Evolutionary conservation across 192 early-diverging fungal genomes (phyloP).

Genomic region (Backusella tuberculispora): DNA sequence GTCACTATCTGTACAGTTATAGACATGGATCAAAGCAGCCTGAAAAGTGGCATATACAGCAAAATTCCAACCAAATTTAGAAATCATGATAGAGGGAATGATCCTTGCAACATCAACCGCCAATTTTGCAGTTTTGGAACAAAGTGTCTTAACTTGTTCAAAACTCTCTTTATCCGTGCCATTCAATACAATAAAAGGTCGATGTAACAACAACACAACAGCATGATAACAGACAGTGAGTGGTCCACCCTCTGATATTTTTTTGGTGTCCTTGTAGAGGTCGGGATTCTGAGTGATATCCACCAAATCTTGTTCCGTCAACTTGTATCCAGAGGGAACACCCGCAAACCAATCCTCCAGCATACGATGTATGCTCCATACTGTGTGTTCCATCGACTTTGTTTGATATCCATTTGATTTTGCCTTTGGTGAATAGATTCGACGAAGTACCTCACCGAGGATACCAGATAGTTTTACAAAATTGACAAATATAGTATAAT

Average conservation of each 20-base stretch:
- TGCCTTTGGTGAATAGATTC: conserved; percentile 42
- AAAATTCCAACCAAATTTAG: conserved; percentile 37
- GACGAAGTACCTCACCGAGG: conserved; percentile 36
- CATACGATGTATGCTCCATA: conserved; percentile 32
- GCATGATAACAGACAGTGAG: conserved; percentile 40
- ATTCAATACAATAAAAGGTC: conserved; percentile 39
- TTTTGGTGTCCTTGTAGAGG: background rate
- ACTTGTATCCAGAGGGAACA: conserved; percentile 24
- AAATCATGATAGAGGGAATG: conserved; percentile 5
- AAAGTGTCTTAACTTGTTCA: background rate
- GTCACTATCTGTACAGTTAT: conserved; percentile 33
- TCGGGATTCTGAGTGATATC: background rate
- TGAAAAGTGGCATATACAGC: conserved; percentile 37
- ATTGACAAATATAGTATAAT: conserved; percentile 35
- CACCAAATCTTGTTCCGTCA: conserved; percentile 15
- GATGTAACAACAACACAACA: conserved; percentile 35
- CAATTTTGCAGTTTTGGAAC: conserved; percentile 28
- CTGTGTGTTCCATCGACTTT: conserved; percentile 22
- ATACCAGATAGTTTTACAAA: conserved; percentile 41
- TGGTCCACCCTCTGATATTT: conserved; percentile 25
- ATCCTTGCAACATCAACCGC: conserved; percentile 28
- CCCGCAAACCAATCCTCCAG: conserved; percentile 35
- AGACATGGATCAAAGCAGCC: conserved; percentile 35
- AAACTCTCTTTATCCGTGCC: background rate
- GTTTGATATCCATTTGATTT: conserved; percentile 30